These are phyloP conservation scores for Pleurotus pulmonarius DNA, from an alignment of 768 basidiomycete species.

Conservation along the genomic window DNA sequence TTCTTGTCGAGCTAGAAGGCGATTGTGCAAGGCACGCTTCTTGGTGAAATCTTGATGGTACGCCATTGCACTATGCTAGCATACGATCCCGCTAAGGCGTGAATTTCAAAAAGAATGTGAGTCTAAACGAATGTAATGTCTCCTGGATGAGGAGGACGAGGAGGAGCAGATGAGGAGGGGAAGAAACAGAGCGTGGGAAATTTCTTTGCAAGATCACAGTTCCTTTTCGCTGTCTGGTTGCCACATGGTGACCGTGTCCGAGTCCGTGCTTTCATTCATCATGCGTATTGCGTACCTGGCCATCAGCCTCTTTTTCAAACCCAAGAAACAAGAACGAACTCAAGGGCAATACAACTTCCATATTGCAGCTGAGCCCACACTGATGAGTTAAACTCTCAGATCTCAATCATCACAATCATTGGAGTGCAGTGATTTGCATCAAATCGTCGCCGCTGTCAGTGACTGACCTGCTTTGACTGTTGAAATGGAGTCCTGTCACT, in stretches of 20 bases:
- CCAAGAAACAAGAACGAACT: no score
- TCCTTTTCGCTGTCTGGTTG: neutral
- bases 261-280: conserved; percentile 7
- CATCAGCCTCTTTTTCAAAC: no score
- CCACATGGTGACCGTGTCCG: neutral
- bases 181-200: conserved; percentile 6
- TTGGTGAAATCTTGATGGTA: conserved; percentile 2
- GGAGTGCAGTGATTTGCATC: no score
- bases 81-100: neutral
- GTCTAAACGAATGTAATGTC: neutral
- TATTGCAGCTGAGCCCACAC: no score
- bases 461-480: no score
- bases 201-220: neutral
- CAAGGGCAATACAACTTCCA: no score
- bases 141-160: conserved; percentile 6
- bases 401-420: no score
- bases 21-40: conserved; percentile 2
- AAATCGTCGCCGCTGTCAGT: no score
- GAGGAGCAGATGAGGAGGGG: neutral
- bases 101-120: conserved; percentile 2
- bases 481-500: no score
- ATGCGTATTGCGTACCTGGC: no score
- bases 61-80: conserved; percentile 2
- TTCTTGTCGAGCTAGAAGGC: conserved; percentile 1
- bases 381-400: no score